These are phyloP conservation scores for Geotrichum candidum DNA, from an alignment of 1,139 yeast genomes.

Conservation along the genomic window DNA sequence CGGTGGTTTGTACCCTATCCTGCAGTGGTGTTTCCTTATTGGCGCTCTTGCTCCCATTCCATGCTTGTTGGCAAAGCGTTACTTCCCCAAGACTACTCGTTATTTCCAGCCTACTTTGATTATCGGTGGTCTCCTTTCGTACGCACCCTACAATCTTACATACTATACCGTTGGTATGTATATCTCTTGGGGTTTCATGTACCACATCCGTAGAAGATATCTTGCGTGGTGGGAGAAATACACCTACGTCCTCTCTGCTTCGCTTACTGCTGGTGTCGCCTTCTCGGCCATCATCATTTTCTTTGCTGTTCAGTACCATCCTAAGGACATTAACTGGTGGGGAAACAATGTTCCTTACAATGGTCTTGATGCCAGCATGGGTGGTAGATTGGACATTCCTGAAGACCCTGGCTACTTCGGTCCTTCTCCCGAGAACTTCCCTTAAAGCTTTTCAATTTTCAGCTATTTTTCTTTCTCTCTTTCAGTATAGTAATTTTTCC, in stretches of 20 bases:
- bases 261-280: slow-evolving; percentile 35
- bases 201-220: slow-evolving; percentile 39
- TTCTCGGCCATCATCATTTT: slow-evolving; percentile 48
- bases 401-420: slow-evolving; percentile 42
- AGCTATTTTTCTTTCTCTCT: not conserved
- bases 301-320: slow-evolving; percentile 42
- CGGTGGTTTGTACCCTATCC: slow-evolving; percentile 40
- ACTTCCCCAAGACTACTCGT: slow-evolving; percentile 30
- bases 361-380: slow-evolving; percentile 40
- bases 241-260: slow-evolving; percentile 48
- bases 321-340: slow-evolving; percentile 44
- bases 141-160: slow-evolving; percentile 48
- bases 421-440: slow-evolving; percentile 23
- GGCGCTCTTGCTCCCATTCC: slow-evolving; percentile 43
- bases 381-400: not conserved
- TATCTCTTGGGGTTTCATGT: slow-evolving; percentile 51
- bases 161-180: slow-evolving; percentile 49
- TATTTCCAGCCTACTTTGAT: slow-evolving; percentile 47
- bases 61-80: slow-evolving; percentile 38
- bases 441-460: not conserved
- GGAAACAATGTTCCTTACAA: slow-evolving; percentile 45
- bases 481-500: not conserved
- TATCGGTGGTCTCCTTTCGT: slow-evolving; percentile 40
- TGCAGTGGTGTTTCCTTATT: slow-evolving; percentile 46
- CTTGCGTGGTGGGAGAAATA: slow-evolving; percentile 61